Base-by-base conservation (phyloP, 768 basidiomycete genomes). In the Lactarius tabidus region DNA sequence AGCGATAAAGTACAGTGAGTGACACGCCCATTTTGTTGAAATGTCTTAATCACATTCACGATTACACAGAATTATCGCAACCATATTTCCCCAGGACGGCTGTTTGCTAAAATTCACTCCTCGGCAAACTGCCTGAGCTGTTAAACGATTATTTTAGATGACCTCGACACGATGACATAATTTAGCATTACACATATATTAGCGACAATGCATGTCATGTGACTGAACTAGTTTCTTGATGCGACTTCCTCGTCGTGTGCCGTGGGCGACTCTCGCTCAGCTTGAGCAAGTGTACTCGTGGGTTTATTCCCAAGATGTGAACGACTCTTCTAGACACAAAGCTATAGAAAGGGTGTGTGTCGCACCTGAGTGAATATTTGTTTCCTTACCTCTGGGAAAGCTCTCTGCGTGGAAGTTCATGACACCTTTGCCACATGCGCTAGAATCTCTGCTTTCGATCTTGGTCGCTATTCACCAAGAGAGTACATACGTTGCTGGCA, bases 61-160 rank as follows among this genome's bases (percentile, higher is more conserved):
- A n/a, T 55, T 1, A 33, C 10, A 33, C 69, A 93, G 91, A 57
- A 93, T 98, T 68, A 93, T 98, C 70, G 92, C 95, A n/a, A 97
- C 94, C 26, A 77, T 98, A 51, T 99, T 99, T 85, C 97, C 97
- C 14, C 88, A 91, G 75, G 95, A 98, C 72, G 93, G 92, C 51
- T 93, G 93, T 71, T 77, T 84, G 64, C 81, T 98, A 67, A 91
- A 86, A 72, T 84, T 96, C 70, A 81, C 84, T 2, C 89, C 92
- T 35, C 85, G 89, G 33, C 28, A 48, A 39, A 14, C 39, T 15
- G 43, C 39, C 35, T 65, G 52, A 20, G n/a, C 14, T 60, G 55
- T 39, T 29, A 38, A 28, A 26, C 35, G 15, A 23, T 35, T n/a
- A n/a, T n/a, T n/a, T n/a, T 54, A 35, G 51, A 36, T 51, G 31